Conservation (phyloP, 805 yeast species). For the Starmerella scarabaei region DNA sequence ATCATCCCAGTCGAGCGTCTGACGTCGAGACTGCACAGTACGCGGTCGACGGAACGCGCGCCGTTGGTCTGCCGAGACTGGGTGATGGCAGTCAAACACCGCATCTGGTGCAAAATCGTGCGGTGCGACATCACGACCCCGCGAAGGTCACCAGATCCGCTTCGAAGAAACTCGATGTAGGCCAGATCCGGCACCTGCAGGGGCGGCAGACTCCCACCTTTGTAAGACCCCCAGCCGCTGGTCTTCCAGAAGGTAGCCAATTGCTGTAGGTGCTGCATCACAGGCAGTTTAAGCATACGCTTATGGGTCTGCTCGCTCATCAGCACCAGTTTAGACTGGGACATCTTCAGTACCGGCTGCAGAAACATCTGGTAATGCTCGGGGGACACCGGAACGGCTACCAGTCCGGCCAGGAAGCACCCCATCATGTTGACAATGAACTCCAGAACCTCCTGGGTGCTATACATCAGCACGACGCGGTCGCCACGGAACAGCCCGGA, state of each 20-base stretch:
- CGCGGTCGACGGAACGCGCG: slow-evolving; percentile 29
- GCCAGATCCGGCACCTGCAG: slow-evolving; percentile 72
- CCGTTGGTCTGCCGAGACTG: slow-evolving; percentile 35
- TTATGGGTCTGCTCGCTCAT: slow-evolving; percentile 70
- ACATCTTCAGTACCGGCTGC: slow-evolving; percentile 31
- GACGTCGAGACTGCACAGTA: slow-evolving; percentile 53
- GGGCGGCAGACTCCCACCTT: slow-evolving; percentile 47
- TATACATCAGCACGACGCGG: slow-evolving; percentile 71
- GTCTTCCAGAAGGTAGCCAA: slow-evolving; percentile 55
- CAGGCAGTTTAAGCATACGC: slow-evolving; percentile 44
- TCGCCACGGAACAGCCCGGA: slow-evolving; percentile 66
- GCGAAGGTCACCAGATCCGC: slow-evolving; percentile 79
- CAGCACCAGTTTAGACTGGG: slow-evolving; percentile 65
- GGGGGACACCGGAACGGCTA: slow-evolving; percentile 85
- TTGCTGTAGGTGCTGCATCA: slow-evolving; percentile 20
- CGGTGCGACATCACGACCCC: slow-evolving; percentile 90
- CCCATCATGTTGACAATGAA: slow-evolving; percentile 79
- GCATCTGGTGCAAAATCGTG: slow-evolving; percentile 81
- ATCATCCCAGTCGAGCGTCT: slow-evolving; percentile 78
- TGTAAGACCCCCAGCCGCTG: slow-evolving; percentile 68
- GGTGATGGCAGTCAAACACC: slow-evolving; percentile 53
- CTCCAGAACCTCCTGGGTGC: slow-evolving; percentile 71
- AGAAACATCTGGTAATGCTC: slow-evolving; percentile 36
- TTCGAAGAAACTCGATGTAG: slow-evolving; percentile 80
- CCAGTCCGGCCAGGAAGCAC: slow-evolving; percentile 83